Conservation (phyloP, 228 moss, liverwort and hornwort genomes). For the Sphagnum magellanicum region DNA sequence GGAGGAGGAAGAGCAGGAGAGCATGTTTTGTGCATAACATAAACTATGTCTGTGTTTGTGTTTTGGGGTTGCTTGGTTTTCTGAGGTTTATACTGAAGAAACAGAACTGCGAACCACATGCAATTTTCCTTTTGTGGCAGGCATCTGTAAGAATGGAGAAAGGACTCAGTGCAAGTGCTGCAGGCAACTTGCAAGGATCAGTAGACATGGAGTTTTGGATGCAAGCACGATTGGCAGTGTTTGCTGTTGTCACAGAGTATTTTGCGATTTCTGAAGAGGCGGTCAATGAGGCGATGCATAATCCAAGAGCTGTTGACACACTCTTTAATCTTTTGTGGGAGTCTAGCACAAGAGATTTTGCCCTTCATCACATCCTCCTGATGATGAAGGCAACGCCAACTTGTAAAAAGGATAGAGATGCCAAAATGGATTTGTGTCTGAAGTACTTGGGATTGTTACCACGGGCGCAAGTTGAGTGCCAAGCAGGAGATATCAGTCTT, state of each 20-base stretch:
- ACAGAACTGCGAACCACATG: too few species aligned
- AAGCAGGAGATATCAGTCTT: conserved; percentile 19
- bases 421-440: conserved; percentile 30
- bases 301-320: conserved; percentile 23
- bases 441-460: conserved; percentile 32
- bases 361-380: conserved; percentile 30
- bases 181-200: neutral
- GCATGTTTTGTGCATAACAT: too few species aligned
- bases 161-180: conserved; percentile 5
- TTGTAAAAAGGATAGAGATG: conserved; percentile 25
- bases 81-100: too few species aligned
- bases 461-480: conserved; percentile 28
- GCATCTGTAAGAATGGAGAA: conserved; percentile 7
- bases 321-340: conserved; percentile 28
- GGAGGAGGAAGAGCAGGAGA: too few species aligned
- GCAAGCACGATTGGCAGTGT: conserved; percentile 24
- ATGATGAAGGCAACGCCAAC: conserved; percentile 33
- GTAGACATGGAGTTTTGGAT: conserved; percentile 23
- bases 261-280: conserved; percentile 24
- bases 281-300: conserved; percentile 19
- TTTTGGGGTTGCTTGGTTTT: too few species aligned
- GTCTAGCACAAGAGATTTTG: conserved; percentile 22
- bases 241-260: conserved; percentile 27
- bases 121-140: conserved; percentile 4
- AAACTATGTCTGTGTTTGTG: too few species aligned